A percentile compares a stretch with the other conserved stretches of the same genome.
These are phyloP conservation scores for Aspergillus tubingensis DNA, from an alignment of 2,329 filamentous ascomycete species.

Conservation along the genomic window DNA sequence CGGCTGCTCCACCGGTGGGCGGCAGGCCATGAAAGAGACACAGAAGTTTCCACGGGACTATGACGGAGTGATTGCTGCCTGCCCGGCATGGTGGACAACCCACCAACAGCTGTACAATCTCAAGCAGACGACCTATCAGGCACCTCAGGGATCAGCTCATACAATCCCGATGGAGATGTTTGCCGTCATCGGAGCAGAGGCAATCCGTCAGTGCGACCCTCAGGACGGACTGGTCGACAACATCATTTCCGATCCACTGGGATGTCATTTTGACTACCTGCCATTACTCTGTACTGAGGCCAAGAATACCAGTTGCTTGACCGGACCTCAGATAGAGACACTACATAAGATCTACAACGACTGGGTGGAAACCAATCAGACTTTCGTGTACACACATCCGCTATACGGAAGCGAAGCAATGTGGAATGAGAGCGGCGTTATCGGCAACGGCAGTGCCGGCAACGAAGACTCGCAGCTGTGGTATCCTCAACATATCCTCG, in stretches of 20 bases:
- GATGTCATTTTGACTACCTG: not conserved
- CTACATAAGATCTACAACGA: not conserved
- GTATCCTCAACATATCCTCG: not conserved
- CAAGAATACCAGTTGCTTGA: not conserved
- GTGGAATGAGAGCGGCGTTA: not conserved
- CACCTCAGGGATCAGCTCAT: not conserved
- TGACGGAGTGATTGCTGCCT: not conserved
- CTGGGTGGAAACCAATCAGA: not conserved
- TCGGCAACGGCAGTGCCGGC: not conserved
- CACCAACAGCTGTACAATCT: not conserved
- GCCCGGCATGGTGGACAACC: not conserved
- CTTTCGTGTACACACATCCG: not conserved
- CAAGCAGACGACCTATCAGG: not conserved
- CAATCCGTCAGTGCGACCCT: not conserved
- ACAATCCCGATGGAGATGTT: not conserved
- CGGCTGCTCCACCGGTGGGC: constrained; percentile 1
- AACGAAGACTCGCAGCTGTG: not conserved
- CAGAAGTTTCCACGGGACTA: not conserved
- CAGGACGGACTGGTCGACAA: constrained; percentile 1
- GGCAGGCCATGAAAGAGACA: not conserved
- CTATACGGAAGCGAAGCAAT: not conserved
- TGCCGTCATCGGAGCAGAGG: not conserved
- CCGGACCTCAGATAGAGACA: not conserved
- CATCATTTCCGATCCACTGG: not conserved
- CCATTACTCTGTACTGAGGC: not conserved